Base-by-base conservation (phyloP, 176 grass and related monocot species). In the Dendrocalamus sinicus region DNA sequence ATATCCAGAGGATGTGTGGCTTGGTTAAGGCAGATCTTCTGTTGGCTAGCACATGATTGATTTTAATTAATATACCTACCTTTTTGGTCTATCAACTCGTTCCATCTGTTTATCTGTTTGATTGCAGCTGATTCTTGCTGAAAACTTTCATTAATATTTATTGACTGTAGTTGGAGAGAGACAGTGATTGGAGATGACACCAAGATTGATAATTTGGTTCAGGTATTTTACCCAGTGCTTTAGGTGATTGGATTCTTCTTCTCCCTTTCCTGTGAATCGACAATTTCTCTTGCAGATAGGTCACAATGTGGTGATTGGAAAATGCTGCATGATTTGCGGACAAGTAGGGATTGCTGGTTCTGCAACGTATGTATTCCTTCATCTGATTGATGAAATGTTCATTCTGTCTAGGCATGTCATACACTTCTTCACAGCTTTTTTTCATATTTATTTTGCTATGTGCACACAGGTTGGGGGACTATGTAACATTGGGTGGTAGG, bases 311-410 rank as follows among this genome's bases (percentile, higher is more conserved):
- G 74, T 94, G 0, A 95, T 92, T 40, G 96, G 93, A 65, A 94
- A 94, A 79, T 92, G 90, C 62, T 98, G 93, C 82, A 94, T 98
- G 57, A 86, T 98, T 28, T 98, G 93, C 39, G 96, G 96, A 79
- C 96, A 98, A 92, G 93, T 85, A 63, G 96, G 96, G 57, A 92
- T 98, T 75, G 96, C 96, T 86, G 93, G 96, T 89, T 98, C 91
- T 81, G 91, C 50, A 41, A 95, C 81, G 96, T 98, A 89, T 48
- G 84, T 72, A 40, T 90, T 13, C 52, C 55, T 46, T 74, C 14
- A 44, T 83, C 77, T 83, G 50, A 39, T 67, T 63, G 26, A 7
- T 83, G 37, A 62, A 45, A 46, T 76, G 7, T 75, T 85, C 63
- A 11, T 76, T 76, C 48, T 87, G 47, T 23, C 59, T 70, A 50